These are phyloP conservation scores for Zoysia pacifica DNA, from an alignment of 176 grass and related monocot genomes.

Conservation along the genomic window DNA sequence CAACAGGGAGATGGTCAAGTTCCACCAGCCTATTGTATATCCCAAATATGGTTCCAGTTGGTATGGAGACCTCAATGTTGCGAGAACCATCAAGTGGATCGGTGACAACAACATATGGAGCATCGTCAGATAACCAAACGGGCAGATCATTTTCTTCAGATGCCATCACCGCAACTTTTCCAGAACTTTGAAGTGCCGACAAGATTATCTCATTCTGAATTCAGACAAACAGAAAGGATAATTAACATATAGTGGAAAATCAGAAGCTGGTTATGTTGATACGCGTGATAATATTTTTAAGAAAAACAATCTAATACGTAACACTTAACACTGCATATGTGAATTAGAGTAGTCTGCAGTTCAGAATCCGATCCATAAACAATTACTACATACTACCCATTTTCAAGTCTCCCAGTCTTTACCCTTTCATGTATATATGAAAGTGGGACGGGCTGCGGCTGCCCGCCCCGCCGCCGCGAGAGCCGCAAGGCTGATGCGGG, in stretches of 20 bases:
- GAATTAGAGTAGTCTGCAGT: neutral
- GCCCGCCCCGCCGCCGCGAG: no score
- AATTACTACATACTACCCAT: neutral
- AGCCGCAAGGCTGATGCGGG: no score
- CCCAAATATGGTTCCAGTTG: conserved; percentile 92
- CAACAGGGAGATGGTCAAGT: conserved; percentile 71
- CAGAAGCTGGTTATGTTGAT: neutral
- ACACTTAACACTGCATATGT: neutral
- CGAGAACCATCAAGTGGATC: conserved; percentile 94
- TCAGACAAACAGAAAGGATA: conserved; percentile 11
- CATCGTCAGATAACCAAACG: conserved; percentile 54
- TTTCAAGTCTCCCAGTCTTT: neutral
- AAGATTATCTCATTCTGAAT: conserved; percentile 92
- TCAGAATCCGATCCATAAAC: neutral
- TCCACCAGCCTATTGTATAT: conserved; percentile 75
- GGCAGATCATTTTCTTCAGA: conserved; percentile 88
- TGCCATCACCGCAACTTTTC: conserved; percentile 80
- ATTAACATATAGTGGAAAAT: neutral
- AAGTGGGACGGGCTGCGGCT: no score
- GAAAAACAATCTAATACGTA: neutral
- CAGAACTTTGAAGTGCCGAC: conserved; percentile 65
- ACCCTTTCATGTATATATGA: neutral
- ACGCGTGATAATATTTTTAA: neutral
- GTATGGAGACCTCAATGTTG: conserved; percentile 95
- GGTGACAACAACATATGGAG: conserved; percentile 70